Evolutionary conservation across 306 rosid species (phyloP).

Genomic region (Hippophae rhamnoides): DNA sequence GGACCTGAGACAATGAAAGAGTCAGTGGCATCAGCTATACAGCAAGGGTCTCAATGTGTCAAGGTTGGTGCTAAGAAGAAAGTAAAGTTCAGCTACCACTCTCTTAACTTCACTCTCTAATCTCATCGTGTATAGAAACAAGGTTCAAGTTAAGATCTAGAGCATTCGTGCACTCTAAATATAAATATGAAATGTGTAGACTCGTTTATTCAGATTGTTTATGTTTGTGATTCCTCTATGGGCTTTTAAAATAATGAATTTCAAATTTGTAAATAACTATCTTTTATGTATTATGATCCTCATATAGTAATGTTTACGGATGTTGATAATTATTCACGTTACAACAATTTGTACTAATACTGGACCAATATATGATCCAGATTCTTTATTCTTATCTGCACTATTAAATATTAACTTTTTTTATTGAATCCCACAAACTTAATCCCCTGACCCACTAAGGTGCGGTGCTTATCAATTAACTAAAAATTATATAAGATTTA

Average conservation of each 20-base stretch:
- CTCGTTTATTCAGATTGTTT: neutral
- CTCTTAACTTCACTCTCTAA: slow-evolving; percentile 76
- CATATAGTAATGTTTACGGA: no score
- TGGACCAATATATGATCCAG: no score
- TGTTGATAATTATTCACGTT: no score
- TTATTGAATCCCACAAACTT: no score
- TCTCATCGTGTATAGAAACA: neutral
- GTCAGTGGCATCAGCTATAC: slow-evolving; percentile 47
- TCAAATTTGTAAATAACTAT: neutral
- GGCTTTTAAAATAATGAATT: slow-evolving; percentile 2
- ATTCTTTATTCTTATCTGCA: no score
- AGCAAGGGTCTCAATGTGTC: slow-evolving; percentile 29
- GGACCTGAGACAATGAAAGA: slow-evolving; percentile 82
- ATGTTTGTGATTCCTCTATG: neutral
- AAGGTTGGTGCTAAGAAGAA: slow-evolving; percentile 30
- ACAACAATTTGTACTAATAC: no score
- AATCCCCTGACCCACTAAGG: no score
- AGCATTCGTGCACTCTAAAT: neutral
- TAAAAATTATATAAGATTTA: no score
- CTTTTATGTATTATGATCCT: no score
- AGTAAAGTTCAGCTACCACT: slow-evolving; percentile 49
- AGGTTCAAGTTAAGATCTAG: neutral
- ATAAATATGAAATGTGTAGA: neutral
- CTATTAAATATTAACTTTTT: no score
- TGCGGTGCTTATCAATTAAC: no score